Evolutionary conservation across 1,284 basidiomycete genomes (phyloP), one percentile per base, ranked within the genome.

Genomic region (Malassezia obtusa): DNA sequence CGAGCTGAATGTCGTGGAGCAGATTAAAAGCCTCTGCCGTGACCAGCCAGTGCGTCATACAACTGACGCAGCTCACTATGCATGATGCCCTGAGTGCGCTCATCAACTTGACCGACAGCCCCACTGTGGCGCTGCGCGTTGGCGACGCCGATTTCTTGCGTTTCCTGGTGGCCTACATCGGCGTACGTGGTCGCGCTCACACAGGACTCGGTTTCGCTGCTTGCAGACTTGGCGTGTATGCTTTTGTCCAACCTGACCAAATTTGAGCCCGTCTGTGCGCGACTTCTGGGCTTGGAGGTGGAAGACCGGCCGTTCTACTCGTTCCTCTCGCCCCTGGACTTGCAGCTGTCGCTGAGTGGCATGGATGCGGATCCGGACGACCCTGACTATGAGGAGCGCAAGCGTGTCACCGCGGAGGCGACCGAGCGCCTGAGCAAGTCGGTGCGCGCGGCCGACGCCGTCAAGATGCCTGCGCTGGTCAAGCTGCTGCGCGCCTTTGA

Each of bases 151-250:
- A 80, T 0, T 96, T 92, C 72, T 76, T 95, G 36, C 77, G 77
- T 26, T 96, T 94, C 70, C 77, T 98, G 28, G 84, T 89, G 1
- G 85, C 88, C 0, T 95, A 95, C 75, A 90, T 92, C 52, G 80
- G 90, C 59, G 44, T 45, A 45, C 21, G 44, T 45, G 4, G 2
- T 3, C 6, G 26, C 31, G 26, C n/a, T 15, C 17, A 8, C 19
- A 4, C 44, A 45, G 44, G 86, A 92, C 75, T 84, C 87, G 6
- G 82, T 86, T 58, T 85, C 91, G 4, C 82, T 87, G 49, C 83
- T 95, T 17, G 89, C 90, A 28, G 92, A 96, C 77, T 81, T 96
- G 10, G 89, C 90, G 1, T 83, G 88, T 28, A 98, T 99, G 94
- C 80, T 98, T 1, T 80, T 98, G 6, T 95, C 91, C 17, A 99